Conservation (phyloP, 345 rosid species). For the Bruguiera gymnorhiza region DNA sequence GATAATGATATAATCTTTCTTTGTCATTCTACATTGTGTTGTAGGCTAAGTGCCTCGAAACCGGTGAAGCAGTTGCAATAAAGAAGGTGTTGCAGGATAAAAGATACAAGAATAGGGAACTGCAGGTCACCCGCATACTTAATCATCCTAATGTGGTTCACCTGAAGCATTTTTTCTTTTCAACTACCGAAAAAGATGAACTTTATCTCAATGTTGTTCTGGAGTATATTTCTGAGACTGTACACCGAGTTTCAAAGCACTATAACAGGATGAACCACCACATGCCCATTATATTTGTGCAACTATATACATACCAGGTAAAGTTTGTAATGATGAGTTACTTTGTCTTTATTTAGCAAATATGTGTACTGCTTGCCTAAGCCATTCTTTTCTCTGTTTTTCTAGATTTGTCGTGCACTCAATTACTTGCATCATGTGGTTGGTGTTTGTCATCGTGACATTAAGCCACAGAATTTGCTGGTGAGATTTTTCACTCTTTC, state of each 20-base stretch:
- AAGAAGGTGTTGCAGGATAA: constrained; percentile 95
- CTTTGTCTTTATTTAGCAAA: not conserved
- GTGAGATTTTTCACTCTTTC: constrained; percentile 38
- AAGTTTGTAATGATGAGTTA: constrained; percentile 7
- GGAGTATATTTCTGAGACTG: constrained; percentile 89
- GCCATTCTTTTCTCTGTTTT: constrained; percentile 14
- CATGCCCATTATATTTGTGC: constrained; percentile 72
- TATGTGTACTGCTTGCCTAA: not conserved
- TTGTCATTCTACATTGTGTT: constrained; percentile 6
- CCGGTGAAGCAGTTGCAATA: constrained; percentile 83
- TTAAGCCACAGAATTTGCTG: constrained; percentile 98
- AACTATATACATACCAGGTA: constrained; percentile 76
- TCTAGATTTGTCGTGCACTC: constrained; percentile 89
- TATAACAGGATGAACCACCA: constrained; percentile 56
- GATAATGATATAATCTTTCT: not conserved
- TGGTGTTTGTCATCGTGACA: constrained; percentile 97
- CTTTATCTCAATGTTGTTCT: constrained; percentile 90
- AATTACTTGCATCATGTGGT: constrained; percentile 86
- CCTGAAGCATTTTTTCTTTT: constrained; percentile 87
- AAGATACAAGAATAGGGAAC: constrained; percentile 98
- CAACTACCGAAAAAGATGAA: constrained; percentile 89
- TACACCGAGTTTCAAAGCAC: constrained; percentile 78
- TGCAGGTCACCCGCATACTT: constrained; percentile 84
- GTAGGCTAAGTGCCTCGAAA: constrained; percentile 85
- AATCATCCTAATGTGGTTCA: constrained; percentile 81